phyloP scores from a whole-genome alignment of 352 stramenopile species.

The Blastocystis sp. region DNA sequence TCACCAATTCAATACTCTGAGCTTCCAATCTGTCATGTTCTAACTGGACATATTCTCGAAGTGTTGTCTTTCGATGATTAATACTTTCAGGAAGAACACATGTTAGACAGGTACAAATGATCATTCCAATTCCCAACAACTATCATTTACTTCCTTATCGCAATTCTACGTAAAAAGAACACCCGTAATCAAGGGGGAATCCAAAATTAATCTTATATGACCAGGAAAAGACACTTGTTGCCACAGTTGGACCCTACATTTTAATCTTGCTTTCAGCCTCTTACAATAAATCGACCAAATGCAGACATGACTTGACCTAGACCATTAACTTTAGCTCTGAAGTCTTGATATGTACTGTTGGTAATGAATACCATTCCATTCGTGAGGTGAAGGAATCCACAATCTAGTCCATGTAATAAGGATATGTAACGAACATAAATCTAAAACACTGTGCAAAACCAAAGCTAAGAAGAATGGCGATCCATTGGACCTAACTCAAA shows the following conservation, averaged over 20 bases:
- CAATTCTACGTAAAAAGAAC: slow-evolving; percentile 12
- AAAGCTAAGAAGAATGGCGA: slow-evolving; percentile 28
- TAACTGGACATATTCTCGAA: neutral
- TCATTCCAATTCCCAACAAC: neutral
- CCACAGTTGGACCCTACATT: neutral
- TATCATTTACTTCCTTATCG: neutral
- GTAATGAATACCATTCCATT: slow-evolving; percentile 58
- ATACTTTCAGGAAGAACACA: slow-evolving; percentile 23
- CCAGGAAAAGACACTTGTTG: slow-evolving; percentile 48
- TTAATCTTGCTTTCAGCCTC: neutral
- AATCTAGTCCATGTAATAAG: neutral
- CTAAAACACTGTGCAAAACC: slow-evolving; percentile 25
- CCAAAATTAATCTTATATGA: neutral
- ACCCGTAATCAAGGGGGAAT: slow-evolving; percentile 54
- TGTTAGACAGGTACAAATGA: neutral
- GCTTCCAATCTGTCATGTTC: neutral
- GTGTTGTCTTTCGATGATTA: slow-evolving; percentile 25
- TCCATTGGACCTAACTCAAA: slow-evolving; percentile 1
- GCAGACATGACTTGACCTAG: slow-evolving; percentile 57
- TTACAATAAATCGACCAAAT: slow-evolving; percentile 37
- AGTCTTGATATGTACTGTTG: slow-evolving; percentile 60
- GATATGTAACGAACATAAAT: slow-evolving; percentile 56
- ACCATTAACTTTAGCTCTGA: slow-evolving; percentile 50
- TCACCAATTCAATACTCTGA: neutral
- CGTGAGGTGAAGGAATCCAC: neutral